Base-by-base conservation (phyloP, 768 basidiomycete species). In the Leccinum arenicola region DNA sequence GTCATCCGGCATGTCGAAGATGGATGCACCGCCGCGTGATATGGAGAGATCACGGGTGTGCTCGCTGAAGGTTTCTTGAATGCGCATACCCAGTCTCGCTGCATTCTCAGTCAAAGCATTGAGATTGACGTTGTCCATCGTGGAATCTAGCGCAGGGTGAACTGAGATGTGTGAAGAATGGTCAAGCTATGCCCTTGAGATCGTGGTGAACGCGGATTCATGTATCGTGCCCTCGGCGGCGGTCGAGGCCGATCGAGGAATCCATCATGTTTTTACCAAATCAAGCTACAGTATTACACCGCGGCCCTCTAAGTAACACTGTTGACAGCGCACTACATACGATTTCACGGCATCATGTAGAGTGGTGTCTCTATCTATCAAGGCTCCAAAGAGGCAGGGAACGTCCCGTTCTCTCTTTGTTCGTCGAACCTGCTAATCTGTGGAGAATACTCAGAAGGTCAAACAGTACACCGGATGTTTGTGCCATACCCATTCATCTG, bases 361-460 rank as follows among this genome's bases (percentile, higher is more conserved):
- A 51, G 29, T 31, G 12, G 31, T 50, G 21, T 43, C n/a, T 43
- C 43, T 49, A 61, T 65, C 60, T 70, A 70, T 82, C 77, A 86
- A 61, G 87, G 87, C 71, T 96, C 93, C 68, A 97, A 78, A 12
- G 92, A 93, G 11, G 92, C 91, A 35, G 94, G 92, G 86, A 97
- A 97, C 21, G 89, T 90, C 59, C 92, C 93, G 64, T 75, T 87
- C 73, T 98, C 95, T 73, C 95, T 86, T 76, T 98, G 94, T 57
- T 96, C 95, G 72, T 99, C 95, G 80, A 89, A 98, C 78, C 88
- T 93, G 68, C 79, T 71, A 73, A 89, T 86, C 96, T 94, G 70
- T 15, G 48, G 56, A 53, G 50, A 36, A 33, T 14, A 49, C 27
- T 61, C 52, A 62, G 25, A 1, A 2, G 27, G 27, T 29, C 21